Conservation (phyloP, 139 green algal genomes). For the Coelastrella sp. region DNA sequence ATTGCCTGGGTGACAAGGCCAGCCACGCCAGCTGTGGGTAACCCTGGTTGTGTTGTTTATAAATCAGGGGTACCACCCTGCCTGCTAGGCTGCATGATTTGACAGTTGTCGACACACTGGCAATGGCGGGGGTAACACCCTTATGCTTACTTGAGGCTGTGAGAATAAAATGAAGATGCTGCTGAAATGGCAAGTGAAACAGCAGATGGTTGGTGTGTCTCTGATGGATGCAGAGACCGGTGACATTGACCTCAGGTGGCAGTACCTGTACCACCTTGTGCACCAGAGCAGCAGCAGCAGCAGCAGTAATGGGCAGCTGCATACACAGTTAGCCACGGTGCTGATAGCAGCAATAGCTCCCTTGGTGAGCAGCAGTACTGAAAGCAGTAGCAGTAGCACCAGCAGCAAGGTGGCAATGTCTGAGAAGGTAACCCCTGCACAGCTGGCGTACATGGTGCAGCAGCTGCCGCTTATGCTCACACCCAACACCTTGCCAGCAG, state of each 20-base stretch:
- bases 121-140: too few species aligned
- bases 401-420: background rate
- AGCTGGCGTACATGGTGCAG: conserved; percentile 19
- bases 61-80: background rate
- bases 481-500: background rate
- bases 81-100: too few species aligned
- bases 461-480: conserved; percentile 6
- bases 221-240: conserved; percentile 11
- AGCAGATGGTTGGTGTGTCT: conserved; percentile 26
- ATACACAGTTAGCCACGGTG: conserved; percentile 75
- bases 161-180: too few species aligned
- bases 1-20: too few species aligned
- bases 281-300: conserved; percentile 12
- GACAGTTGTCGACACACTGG: too few species aligned
- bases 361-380: background rate
- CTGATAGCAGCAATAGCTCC: conserved; percentile 41
- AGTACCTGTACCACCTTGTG: conserved; percentile 78
- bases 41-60: background rate
- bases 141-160: too few species aligned
- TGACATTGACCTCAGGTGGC: conserved; percentile 61
- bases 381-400: conserved; percentile 19
- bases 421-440: background rate
- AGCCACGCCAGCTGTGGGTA: background rate
- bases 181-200: background rate
- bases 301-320: conserved; percentile 47